Evolutionary conservation across 2,329 filamentous ascomycete genomes (phyloP).

Genomic region (Fusarium nematophilum): DNA sequence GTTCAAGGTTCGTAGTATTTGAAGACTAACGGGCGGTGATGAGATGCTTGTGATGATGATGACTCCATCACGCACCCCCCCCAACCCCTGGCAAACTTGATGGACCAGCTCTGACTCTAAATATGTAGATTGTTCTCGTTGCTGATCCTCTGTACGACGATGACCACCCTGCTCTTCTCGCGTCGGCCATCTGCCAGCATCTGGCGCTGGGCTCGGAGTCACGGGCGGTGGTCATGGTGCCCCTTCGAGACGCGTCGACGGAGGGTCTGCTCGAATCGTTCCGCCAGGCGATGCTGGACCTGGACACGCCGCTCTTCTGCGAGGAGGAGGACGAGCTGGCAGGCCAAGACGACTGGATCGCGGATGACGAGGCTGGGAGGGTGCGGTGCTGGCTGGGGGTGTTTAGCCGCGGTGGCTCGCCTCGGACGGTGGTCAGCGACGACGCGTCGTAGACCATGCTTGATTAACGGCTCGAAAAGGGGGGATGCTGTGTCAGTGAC

Average conservation of each 20-base stretch:
- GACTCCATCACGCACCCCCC: background rate
- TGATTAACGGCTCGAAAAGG: background rate
- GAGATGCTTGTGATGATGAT: constrained; percentile 5
- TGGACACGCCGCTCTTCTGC: constrained; percentile 60
- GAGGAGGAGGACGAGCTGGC: constrained; percentile 71
- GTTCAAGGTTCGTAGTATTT: constrained; percentile 60
- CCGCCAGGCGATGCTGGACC: constrained; percentile 66
- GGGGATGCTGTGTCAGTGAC: background rate
- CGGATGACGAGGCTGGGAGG: constrained; percentile 57
- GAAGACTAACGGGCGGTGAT: background rate
- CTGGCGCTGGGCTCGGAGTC: constrained; percentile 67
- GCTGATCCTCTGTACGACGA: constrained; percentile 91
- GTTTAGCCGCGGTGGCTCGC: constrained; percentile 56
- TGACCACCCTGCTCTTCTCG: constrained; percentile 80
- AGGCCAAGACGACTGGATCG: constrained; percentile 80
- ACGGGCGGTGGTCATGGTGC: constrained; percentile 82
- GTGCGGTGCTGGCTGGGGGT: constrained; percentile 79
- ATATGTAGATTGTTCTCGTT: constrained; percentile 75
- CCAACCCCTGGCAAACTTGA: constrained; percentile 6
- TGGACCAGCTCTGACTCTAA: constrained; percentile 22
- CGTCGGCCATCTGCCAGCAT: constrained; percentile 75
- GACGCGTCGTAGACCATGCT: constrained; percentile 2
- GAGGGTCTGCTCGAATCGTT: constrained; percentile 72
- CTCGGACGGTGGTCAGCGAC: constrained; percentile 20
- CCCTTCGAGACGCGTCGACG: constrained; percentile 77